Percentiles rank a stretch among this genome's conserved stretches.
These are phyloP conservation scores for Phytophthora agathidicida DNA, from an alignment of 352 stramenopile species.

Conservation along the genomic window DNA sequence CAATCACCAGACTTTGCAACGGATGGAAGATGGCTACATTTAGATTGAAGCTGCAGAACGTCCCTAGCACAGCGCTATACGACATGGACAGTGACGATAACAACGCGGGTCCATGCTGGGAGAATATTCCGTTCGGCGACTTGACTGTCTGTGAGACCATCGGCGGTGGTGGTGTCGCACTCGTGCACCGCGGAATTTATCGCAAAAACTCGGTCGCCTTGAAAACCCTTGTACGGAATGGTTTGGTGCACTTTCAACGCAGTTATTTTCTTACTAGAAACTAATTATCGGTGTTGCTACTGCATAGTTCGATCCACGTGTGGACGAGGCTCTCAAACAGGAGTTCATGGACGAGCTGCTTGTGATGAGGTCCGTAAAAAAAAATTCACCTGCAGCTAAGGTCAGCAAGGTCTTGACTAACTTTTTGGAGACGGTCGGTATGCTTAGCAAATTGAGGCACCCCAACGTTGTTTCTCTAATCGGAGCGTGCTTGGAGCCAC, in stretches of 20 bases:
- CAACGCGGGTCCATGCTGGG: constrained; percentile 46
- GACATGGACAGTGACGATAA: constrained; percentile 31
- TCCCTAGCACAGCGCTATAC: neutral
- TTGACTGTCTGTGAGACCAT: constrained; percentile 86
- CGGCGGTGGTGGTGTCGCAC: constrained; percentile 86
- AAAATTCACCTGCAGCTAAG: neutral
- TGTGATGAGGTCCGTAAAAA: constrained; percentile 73
- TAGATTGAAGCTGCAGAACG: neutral
- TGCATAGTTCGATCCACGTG: constrained; percentile 80
- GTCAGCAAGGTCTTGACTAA: too few species aligned
- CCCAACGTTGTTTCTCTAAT: constrained; percentile 81
- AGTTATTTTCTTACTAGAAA: too few species aligned
- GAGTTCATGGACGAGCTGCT: constrained; percentile 95
- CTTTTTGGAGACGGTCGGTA: too few species aligned
- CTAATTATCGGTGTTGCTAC: neutral
- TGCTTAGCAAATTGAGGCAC: constrained; percentile 72
- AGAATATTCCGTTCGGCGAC: constrained; percentile 81
- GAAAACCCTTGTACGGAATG: constrained; percentile 84
- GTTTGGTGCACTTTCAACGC: too few species aligned
- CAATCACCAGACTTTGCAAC: too few species aligned
- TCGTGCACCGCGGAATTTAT: constrained; percentile 90
- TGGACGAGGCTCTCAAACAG: constrained; percentile 86
- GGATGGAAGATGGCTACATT: constrained; percentile 1
- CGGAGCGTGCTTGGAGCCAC: constrained; percentile 72
- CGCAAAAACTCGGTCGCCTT: constrained; percentile 75